Evolutionary conservation across 2,329 filamentous ascomycete genomes (phyloP).

Genomic region (Elsinoe arachidis): DNA sequence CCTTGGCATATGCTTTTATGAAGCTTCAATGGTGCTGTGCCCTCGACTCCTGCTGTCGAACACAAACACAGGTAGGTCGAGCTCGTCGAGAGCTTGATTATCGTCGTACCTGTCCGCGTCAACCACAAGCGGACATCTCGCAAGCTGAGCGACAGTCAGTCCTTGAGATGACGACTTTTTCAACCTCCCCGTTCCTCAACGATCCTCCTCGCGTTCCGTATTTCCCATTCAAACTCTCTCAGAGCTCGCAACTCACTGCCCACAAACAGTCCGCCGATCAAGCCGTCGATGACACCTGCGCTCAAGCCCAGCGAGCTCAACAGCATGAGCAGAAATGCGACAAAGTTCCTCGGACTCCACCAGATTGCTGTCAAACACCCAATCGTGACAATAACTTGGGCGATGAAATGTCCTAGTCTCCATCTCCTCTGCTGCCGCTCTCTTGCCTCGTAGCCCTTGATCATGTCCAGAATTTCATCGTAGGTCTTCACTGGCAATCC

Average conservation of each 20-base stretch:
- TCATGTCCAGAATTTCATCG: conserved; percentile 64
- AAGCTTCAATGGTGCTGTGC: no score
- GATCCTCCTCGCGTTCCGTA: conserved; percentile 53
- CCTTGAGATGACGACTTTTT: neutral
- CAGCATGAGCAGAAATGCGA: conserved; percentile 72
- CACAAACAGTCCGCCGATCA: conserved; percentile 82
- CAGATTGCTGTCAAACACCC: conserved; percentile 74
- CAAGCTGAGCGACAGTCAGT: neutral
- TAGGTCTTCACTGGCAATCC: conserved; percentile 35
- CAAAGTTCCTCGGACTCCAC: conserved; percentile 70
- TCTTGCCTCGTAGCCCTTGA: conserved; percentile 58
- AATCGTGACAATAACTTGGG: conserved; percentile 57
- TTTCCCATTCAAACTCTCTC: conserved; percentile 90
- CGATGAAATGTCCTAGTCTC: conserved; percentile 65
- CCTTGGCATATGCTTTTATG: no score
- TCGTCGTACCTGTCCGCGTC: no score
- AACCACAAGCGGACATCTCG: neutral
- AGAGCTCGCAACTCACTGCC: conserved; percentile 73
- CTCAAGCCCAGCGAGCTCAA: conserved; percentile 68
- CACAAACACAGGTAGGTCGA: no score
- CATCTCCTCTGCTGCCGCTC: conserved; percentile 64
- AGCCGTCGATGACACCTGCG: conserved; percentile 70
- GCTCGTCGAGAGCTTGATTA: no score
- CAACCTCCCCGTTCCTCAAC: conserved; percentile 17
- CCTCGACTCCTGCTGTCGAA: no score